Percentiles rank a stretch among this genome's conserved stretches.
These are phyloP conservation scores for Cordyceps militaris DNA, from an alignment of 2,329 filamentous ascomycete genomes.

Conservation along the genomic window DNA sequence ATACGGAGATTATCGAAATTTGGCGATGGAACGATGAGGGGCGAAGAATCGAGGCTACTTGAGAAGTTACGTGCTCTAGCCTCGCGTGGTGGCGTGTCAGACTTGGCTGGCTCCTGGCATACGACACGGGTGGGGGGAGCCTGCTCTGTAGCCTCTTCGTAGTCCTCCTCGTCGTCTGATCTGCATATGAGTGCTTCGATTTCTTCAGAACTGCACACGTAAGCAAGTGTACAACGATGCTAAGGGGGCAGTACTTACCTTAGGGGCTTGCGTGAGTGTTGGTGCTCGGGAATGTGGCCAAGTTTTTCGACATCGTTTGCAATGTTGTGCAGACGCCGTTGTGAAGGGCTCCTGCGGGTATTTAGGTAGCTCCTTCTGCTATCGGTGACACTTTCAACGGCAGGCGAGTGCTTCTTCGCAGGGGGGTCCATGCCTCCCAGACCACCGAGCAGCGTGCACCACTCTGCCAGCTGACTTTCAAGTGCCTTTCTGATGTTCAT, in stretches of 20 bases:
- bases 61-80: constrained; percentile 23
- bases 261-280: constrained; percentile 61
- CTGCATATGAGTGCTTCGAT: constrained; percentile 56
- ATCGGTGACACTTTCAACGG: constrained; percentile 34
- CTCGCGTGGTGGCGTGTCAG: constrained; percentile 27
- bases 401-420: constrained; percentile 38
- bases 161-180: constrained; percentile 34
- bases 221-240: constrained; percentile 19
- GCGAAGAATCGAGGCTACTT: constrained; percentile 16
- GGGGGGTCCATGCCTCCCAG: constrained; percentile 58
- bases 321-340: constrained; percentile 50
- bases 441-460: constrained; percentile 58
- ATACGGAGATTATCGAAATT: constrained; percentile 17
- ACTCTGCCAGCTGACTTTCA: constrained; percentile 64
- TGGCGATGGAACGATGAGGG: constrained; percentile 26
- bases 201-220: constrained; percentile 48
- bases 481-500: constrained; percentile 63
- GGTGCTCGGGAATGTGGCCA: constrained; percentile 60
- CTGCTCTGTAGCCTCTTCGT: constrained; percentile 60
- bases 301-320: constrained; percentile 46
- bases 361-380: constrained; percentile 34
- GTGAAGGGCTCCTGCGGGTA: constrained; percentile 41
- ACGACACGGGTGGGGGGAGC: constrained; percentile 56
- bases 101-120: constrained; percentile 48
- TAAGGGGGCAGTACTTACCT: constrained; percentile 43